Conservation (phyloP, 2,329 filamentous ascomycete genomes). For the Claviceps quebecensis region DNA sequence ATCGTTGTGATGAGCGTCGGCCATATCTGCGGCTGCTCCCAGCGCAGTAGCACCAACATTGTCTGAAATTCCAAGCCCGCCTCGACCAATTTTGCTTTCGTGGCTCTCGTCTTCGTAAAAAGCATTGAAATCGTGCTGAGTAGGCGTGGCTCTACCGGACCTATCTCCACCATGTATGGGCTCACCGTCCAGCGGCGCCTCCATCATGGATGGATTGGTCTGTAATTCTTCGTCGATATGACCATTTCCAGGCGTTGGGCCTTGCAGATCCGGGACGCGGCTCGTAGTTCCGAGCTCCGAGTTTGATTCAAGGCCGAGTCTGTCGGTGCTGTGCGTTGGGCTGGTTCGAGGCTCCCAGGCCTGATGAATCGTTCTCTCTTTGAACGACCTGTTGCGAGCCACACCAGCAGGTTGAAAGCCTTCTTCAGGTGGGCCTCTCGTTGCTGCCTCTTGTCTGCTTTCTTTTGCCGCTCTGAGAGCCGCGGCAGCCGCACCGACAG, state of each 20-base stretch:
- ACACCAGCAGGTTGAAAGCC: slow-evolving; percentile 37
- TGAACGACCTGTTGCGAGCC: slow-evolving; percentile 49
- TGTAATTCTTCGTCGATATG: slow-evolving; percentile 54
- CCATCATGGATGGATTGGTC: slow-evolving; percentile 74
- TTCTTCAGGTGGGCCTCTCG: slow-evolving; percentile 19
- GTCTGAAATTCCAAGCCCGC: slow-evolving; percentile 32
- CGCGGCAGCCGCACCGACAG: slow-evolving; percentile 38
- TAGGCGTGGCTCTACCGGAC: slow-evolving; percentile 42
- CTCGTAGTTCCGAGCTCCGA: slow-evolving; percentile 48
- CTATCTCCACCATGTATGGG: slow-evolving; percentile 31
- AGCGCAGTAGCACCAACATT: slow-evolving; percentile 40
- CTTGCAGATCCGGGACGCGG: slow-evolving; percentile 51
- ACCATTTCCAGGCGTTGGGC: slow-evolving; percentile 67
- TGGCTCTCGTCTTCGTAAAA: slow-evolving; percentile 19
- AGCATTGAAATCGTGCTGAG: slow-evolving; percentile 14
- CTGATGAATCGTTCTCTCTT: slow-evolving; percentile 43
- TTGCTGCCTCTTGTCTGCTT: slow-evolving; percentile 25
- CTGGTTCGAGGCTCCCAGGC: slow-evolving; percentile 40
- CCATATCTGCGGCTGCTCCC: slow-evolving; percentile 34
- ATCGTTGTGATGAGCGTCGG: slow-evolving; percentile 31
- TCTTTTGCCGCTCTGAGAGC: slow-evolving; percentile 36
- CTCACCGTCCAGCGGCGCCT: slow-evolving; percentile 52
- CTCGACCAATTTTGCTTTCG: slow-evolving; percentile 7
- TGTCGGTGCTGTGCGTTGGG: slow-evolving; percentile 44
- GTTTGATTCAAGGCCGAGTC: slow-evolving; percentile 36